Conservation (phyloP, 306 rosid species). For the Casuarina equisetifolia region DNA sequence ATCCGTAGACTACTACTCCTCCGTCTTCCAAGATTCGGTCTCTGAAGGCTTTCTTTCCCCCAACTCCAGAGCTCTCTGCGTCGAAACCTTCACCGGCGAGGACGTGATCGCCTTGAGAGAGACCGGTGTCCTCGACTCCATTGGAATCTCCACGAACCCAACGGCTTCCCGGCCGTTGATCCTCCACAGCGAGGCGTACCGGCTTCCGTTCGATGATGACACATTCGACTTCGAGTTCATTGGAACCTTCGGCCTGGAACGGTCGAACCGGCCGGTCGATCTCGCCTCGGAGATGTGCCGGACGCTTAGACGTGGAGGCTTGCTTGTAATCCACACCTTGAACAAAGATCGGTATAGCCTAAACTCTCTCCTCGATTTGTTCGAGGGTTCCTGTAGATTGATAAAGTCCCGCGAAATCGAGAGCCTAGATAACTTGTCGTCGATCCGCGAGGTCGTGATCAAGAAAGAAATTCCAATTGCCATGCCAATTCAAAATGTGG, state of each 20-base stretch:
- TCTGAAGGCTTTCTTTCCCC: conserved; percentile 43
- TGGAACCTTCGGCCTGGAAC: conserved; percentile 28
- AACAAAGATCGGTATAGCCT: conserved; percentile 48
- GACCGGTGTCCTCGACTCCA: conserved; percentile 37
- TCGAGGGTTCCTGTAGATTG: conserved; percentile 39
- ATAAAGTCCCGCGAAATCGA: conserved; percentile 43
- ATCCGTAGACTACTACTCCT: conserved; percentile 43
- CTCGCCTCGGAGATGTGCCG: conserved; percentile 41
- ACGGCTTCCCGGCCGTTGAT: conserved; percentile 39
- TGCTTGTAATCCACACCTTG: conserved; percentile 42
- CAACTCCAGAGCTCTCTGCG: conserved; percentile 40
- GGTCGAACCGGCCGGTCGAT: conserved; percentile 20
- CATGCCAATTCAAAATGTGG: not conserved
- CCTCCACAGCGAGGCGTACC: conserved; percentile 26
- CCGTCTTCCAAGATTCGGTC: conserved; percentile 45
- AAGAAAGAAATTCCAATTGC: conserved; percentile 22
- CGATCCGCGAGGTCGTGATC: conserved; percentile 49
- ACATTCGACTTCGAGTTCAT: conserved; percentile 52
- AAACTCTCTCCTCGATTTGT: conserved; percentile 50
- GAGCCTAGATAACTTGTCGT: conserved; percentile 33
- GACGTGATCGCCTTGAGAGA: conserved; percentile 46
- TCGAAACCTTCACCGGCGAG: conserved; percentile 42
- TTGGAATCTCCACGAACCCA: conserved; percentile 44
- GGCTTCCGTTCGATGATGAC: conserved; percentile 30
- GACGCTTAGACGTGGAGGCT: conserved; percentile 53